These are phyloP conservation scores for Lodderomyces metapsilosis DNA, from an alignment of 1,139 yeast genomes.

Conservation along the genomic window DNA sequence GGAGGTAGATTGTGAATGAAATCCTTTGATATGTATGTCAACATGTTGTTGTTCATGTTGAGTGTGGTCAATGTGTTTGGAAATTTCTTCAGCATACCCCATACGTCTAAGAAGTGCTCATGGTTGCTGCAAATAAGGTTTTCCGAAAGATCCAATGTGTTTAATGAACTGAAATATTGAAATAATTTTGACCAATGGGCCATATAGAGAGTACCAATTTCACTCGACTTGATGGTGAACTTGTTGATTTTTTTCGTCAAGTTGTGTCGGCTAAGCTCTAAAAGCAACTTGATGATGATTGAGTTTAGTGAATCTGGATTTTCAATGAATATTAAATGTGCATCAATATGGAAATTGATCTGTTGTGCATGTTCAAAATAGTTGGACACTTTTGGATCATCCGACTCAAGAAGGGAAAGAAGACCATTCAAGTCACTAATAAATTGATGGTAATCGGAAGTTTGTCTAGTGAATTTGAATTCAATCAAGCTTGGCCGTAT, in stretches of 20 bases:
- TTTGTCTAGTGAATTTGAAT: conserved; percentile 27
- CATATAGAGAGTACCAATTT: conserved; percentile 35
- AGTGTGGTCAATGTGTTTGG: conserved; percentile 27
- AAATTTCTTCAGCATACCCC: conserved; percentile 26
- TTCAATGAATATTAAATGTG: conserved; percentile 22
- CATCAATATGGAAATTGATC: conserved; percentile 27
- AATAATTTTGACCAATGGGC: conserved; percentile 36
- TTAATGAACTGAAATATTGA: conserved; percentile 22
- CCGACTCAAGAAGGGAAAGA: conserved; percentile 20
- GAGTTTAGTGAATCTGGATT: conserved; percentile 17
- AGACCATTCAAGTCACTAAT: conserved; percentile 26
- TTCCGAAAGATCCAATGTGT: conserved; percentile 26
- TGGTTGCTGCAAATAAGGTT: conserved; percentile 24
- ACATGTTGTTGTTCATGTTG: conserved; percentile 27
- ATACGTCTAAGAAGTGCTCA: conserved; percentile 20
- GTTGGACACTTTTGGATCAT: conserved; percentile 9
- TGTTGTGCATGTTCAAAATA: conserved; percentile 23
- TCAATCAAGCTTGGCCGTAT: conserved; percentile 27
- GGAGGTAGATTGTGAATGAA: conserved; percentile 30
- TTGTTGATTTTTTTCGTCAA: conserved; percentile 20
- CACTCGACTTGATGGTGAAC: conserved; percentile 32
- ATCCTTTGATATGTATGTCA: conserved; percentile 20
- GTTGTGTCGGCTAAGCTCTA: conserved; percentile 12
- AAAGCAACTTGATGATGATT: conserved; percentile 13
- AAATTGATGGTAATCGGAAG: conserved; percentile 29